Base-by-base conservation (phyloP, 305 asterid genomes). In the Fraxinus sp. region DNA sequence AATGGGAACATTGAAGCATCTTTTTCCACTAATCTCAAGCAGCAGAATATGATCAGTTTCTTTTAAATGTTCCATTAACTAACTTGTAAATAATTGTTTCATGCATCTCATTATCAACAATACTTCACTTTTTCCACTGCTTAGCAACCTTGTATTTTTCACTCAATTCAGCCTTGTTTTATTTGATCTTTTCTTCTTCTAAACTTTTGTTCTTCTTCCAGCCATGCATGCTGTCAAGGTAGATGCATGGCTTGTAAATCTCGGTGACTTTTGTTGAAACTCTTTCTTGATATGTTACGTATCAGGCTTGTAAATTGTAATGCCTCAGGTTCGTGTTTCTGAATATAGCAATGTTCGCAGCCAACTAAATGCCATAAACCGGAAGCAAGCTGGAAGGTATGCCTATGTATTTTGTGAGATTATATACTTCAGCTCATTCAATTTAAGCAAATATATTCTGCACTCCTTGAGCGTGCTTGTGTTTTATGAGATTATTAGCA, bases 301-400 rank as follows among this genome's bases (percentile, higher is more conserved):
- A 71, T 73, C 52, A 36, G 4, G 55, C 78, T 78, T 83, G n/a
- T 89, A 86, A 82, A 82, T 87, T 82, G 16, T 14, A 84, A 75
- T 84, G 82, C 79, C 77, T 36, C 93, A 96, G 98, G 98, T 96
- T 85, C 98, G 98, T 64, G 91, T 92, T 86, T 88, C 98, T 78
- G 97, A 96, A 85, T 93, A 93, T 89, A 93, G 55, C 89, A 95
- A 95, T 68, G 96, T 96, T 84, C 98, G 97, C 73, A 96, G 99
- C 89, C 99, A 96, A 87, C 98, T 96, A 39, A 96, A 93, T 86
- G 91, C 96, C 87, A 95, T 93, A 71, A 95, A 92, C 83, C 89
- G 98, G 74, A 95, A 96, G 89, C 98, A 95, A 87, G 92, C 94
- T 13, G 98, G 99, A 88, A 93, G 98, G 98, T 96, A 90, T 80